phyloP scores from a whole-genome alignment of 306 rosid species.

The Delonix regia region DNA sequence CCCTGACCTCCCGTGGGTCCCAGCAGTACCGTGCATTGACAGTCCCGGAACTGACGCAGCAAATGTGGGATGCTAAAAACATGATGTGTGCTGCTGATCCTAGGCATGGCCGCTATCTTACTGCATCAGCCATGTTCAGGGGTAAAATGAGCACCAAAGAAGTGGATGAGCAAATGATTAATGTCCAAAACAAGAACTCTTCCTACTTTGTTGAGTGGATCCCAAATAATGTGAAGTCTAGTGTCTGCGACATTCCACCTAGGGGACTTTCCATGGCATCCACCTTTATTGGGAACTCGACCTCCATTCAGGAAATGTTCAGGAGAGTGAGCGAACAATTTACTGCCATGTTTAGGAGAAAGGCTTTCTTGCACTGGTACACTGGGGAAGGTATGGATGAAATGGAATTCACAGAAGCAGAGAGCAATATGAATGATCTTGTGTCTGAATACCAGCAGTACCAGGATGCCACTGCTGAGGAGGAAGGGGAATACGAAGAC shows the following conservation, averaged over 20 bases:
- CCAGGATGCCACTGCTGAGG: slow-evolving; percentile 67
- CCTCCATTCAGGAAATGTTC: too few species aligned
- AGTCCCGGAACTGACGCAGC: slow-evolving; percentile 2
- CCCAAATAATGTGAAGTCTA: background rate
- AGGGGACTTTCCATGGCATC: slow-evolving; percentile 3
- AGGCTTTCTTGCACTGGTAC: slow-evolving; percentile 72
- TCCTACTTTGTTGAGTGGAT: slow-evolving; percentile 17
- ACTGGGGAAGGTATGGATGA: too few species aligned
- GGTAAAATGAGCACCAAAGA: too few species aligned
- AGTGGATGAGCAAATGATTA: too few species aligned
- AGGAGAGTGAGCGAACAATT: slow-evolving; percentile 64
- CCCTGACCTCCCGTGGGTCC: slow-evolving; percentile 6
- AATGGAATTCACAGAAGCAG: too few species aligned
- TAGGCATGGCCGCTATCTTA: too few species aligned
- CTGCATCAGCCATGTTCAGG: too few species aligned
- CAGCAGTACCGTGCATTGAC: background rate
- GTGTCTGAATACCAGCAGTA: slow-evolving; percentile 65
- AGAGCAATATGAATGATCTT: slow-evolving; percentile 66
- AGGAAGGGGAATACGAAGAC: slow-evolving; percentile 56
- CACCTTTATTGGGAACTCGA: background rate
- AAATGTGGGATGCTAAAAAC: slow-evolving; percentile 10
- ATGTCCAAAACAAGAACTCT: slow-evolving; percentile 9
- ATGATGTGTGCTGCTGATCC: too few species aligned
- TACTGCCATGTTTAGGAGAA: slow-evolving; percentile 60
- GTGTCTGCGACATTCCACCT: background rate